Evolutionary conservation across 768 basidiomycete species (phyloP), one percentile per base, ranked within the genome.

Genomic region (Lactarius evosmus): DNA sequence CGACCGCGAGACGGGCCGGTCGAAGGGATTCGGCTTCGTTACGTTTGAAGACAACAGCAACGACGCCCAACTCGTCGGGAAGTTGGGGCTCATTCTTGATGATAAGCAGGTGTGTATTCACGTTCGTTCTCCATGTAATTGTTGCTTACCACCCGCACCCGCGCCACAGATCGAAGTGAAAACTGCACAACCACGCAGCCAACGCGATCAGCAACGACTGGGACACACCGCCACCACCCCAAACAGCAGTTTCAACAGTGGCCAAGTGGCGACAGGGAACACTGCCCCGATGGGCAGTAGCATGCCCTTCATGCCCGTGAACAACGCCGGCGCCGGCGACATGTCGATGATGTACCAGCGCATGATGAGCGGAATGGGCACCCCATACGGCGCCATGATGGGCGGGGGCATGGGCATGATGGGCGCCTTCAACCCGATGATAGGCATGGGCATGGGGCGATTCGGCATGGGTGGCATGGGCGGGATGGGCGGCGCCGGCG

Each of bases 21-120:
- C 92, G 77, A 97, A 98, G 75, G 97, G 97, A 14, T 99, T 99
- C 68, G 97, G 95, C 0, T 99, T 99, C 72, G 93, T 98, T 12
- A 96, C 94, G 0, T 96, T 98, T 71, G 90, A 95, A 72, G 89
- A 93, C 66, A 89, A 88, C n/a, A 86, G 89, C 68, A 92, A 95
- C 25, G 89, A 93, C 65, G 88, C 88, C 40, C 90, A 95, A 73
- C 85, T 99, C 54, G 90, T 91, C 57, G 91, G 92, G 7, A 91
- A 93, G 70, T 79, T 98, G 27, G 89, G 93, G 70, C 91, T 98
- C n/a, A 32, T 69, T 17, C 56, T 69, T 62, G 95, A 98, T 70
- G 96, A 95, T 17, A 97, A 98, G 80, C 76, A 93, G 74, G 97
- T 98, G 68, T 67, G 91, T 44, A 30, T 1, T 2, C 14, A 4